Base-by-base conservation (phyloP, 345 rosid genomes). In the Cardamine resedifolia region DNA sequence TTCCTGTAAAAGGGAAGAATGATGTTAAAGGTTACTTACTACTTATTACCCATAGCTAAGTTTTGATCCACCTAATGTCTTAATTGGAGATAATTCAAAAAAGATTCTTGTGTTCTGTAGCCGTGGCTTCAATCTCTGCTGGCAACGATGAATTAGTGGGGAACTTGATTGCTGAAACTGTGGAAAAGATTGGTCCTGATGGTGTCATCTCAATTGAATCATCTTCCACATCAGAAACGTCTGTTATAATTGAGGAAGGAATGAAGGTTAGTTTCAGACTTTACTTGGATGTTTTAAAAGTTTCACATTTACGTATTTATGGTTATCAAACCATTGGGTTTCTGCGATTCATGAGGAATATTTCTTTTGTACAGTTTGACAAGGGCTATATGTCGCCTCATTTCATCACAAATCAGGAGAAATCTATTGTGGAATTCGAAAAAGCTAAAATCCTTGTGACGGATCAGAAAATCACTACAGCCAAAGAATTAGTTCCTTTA, bases 71-170 rank as follows among this genome's bases (percentile, higher is more conserved):
- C 38, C 16, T 2, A 33, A 18, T 16, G 11, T 48, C 7, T 47
- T 68, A 3, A 2, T 21, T 59, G 20, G 47, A 23, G 11, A 39
- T 41, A 24, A 41, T 51, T 16, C 2, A 2, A 39, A 36, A 24
- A 24, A 41, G 38, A 10, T 68, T 73, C 19, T 47, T 47, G 47
- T 24, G 61, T 70, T 64, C 27, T 77, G 81, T 86, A 89, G 98
- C 96, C 2, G 90, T 94, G 78, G 98, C 98, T 14, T 81, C 95
- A 34, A 81, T 94, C 65, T 89, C 98, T 86, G 83, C 96, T 79
- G 97, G 96, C 41, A 91, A 91, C 23, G 89, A 94, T 79, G 98
- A 90, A 11, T 86, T 83, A 58, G 69, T 89, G 41, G 87, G 92
- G 56, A 78, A 80, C 75, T 72, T 94, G 77, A 79, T 91, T 72